These are phyloP conservation scores for Lipomyces sp. DNA, from an alignment of 805 yeast species.

Conservation along the genomic window DNA sequence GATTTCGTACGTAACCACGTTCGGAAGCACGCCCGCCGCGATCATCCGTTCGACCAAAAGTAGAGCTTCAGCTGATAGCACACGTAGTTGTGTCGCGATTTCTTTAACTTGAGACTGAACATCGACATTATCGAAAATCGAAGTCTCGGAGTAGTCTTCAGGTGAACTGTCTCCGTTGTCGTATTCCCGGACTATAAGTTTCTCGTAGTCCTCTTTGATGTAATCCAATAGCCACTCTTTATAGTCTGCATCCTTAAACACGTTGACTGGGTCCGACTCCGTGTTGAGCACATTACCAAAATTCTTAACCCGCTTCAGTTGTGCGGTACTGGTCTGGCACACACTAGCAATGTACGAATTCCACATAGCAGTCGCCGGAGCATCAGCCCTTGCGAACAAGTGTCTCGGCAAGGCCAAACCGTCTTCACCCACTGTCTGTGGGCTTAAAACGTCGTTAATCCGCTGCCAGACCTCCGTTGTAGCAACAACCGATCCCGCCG, in stretches of 20 bases:
- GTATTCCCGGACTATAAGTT: background rate
- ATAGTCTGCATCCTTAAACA: background rate
- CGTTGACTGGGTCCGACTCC: background rate
- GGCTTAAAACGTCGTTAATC: constrained; percentile 15
- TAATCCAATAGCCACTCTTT: constrained; percentile 2
- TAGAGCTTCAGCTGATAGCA: constrained; percentile 29
- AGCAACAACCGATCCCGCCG: constrained; percentile 5
- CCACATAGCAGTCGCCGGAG: constrained; percentile 13
- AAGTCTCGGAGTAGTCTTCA: constrained; percentile 1
- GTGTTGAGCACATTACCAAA: constrained; percentile 3
- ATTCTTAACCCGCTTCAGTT: constrained; percentile 6
- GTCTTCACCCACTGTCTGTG: constrained; percentile 1
- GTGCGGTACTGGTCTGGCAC: constrained; percentile 14
- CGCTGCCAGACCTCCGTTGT: constrained; percentile 21
- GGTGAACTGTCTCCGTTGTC: background rate
- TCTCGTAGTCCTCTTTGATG: background rate
- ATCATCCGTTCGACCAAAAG: constrained; percentile 41
- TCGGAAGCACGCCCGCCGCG: constrained; percentile 42
- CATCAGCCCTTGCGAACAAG: background rate
- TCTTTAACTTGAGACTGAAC: background rate
- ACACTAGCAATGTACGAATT: constrained; percentile 18
- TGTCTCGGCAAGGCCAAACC: background rate
- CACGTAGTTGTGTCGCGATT: constrained; percentile 13
- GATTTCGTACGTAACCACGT: constrained; percentile 45
- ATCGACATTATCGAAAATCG: constrained; percentile 24